These are phyloP conservation scores for Russula sp. DNA, from an alignment of 768 basidiomycete genomes.

Conservation along the genomic window DNA sequence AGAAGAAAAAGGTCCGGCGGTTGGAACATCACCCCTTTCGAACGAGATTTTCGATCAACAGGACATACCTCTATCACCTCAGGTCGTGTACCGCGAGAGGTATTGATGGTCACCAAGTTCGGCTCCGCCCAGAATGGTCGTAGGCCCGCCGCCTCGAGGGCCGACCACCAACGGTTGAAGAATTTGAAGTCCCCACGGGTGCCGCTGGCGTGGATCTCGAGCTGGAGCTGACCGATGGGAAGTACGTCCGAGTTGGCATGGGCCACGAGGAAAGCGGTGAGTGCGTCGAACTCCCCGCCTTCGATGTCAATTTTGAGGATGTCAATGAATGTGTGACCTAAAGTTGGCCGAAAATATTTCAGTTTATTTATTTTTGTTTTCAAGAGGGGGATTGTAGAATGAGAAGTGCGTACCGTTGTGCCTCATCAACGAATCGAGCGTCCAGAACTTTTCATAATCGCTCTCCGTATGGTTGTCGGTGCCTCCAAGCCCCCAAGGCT, in stretches of 20 bases:
- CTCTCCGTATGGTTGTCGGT: conserved; percentile 40
- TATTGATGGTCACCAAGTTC: conserved; percentile 41
- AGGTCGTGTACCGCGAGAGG: conserved; percentile 34
- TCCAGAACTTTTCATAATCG: conserved; percentile 51
- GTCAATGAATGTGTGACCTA: conserved; percentile 61
- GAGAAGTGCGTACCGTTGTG: conserved; percentile 44
- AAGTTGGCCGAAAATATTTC: not conserved
- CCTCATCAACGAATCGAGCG: conserved; percentile 55
- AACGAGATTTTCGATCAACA: not conserved
- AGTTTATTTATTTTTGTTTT: not conserved
- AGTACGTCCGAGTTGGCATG: conserved; percentile 30
- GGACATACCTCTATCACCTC: conserved; percentile 36
- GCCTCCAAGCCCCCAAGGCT: conserved; percentile 32
- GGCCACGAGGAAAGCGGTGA: conserved; percentile 40
- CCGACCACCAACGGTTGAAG: conserved; percentile 62
- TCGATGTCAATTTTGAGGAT: conserved; percentile 70
- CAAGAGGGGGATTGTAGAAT: not conserved
- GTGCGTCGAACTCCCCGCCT: conserved; percentile 57
- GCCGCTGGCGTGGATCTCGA: conserved; percentile 51
- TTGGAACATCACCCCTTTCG: no score
- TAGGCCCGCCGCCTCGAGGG: conserved; percentile 40
- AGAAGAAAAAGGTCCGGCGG: not conserved
- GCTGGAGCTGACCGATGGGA: conserved; percentile 66
- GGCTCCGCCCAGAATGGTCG: conserved; percentile 54
- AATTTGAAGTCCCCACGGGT: conserved; percentile 38